phyloP scores from a whole-genome alignment of 2,329 filamentous ascomycete species.

The Cordyceps farinosa region DNA sequence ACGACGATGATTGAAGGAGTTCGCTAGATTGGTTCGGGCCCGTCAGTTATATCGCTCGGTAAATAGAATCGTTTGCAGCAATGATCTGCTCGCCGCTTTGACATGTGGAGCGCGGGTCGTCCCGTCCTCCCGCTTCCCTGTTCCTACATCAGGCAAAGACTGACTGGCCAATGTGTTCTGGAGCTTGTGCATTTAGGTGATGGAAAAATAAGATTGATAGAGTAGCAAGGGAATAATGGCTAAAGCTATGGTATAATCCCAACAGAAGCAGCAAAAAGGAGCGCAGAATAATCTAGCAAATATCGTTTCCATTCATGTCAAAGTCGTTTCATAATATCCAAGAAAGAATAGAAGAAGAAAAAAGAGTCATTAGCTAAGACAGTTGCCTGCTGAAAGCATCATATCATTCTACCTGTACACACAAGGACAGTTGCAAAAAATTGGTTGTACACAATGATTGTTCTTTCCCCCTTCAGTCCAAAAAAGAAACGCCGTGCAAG shows the following conservation, averaged over 20 bases:
- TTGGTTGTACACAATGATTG: slow-evolving; percentile 10
- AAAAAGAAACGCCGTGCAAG: slow-evolving; percentile 1
- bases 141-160: neutral
- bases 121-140: neutral
- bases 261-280: neutral
- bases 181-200: no score
- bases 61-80: neutral
- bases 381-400: slow-evolving; percentile 4
- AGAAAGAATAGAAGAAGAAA: neutral
- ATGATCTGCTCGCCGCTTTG: neutral
- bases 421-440: neutral
- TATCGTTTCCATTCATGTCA: neutral
- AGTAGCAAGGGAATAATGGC: neutral
- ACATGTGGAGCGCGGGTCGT: neutral
- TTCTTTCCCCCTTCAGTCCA: neutral
- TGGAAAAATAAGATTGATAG: neutral
- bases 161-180: neutral
- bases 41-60: no score
- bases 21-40: no score
- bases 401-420: slow-evolving; percentile 14
- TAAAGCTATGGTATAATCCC: slow-evolving; percentile 1
- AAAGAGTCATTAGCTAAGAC: neutral
- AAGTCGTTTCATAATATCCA: neutral
- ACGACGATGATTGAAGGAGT: neutral
- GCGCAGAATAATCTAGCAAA: neutral